Evolutionary conservation across 495 filamentous ascomycete species (phyloP).

Genomic region (Haplographium delicatum): DNA sequence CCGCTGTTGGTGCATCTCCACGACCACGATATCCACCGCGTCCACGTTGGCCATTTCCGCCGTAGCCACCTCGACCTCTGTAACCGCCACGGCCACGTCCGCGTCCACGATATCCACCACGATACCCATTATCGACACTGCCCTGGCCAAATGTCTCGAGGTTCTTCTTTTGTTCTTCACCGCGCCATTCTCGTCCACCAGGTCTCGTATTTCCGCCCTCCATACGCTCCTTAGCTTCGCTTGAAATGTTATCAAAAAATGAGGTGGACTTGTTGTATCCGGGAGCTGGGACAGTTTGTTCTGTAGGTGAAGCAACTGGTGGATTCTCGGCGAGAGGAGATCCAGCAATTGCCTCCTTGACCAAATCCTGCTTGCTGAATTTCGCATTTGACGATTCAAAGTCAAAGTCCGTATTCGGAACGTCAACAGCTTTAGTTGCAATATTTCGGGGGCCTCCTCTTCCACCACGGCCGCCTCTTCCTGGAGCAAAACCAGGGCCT

Average conservation of each 20-base stretch:
- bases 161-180: constrained; percentile 90
- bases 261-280: constrained; percentile 79
- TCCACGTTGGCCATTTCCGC: constrained; percentile 25
- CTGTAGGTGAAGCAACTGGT: constrained; percentile 37
- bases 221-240: constrained; percentile 84
- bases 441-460: constrained; percentile 47
- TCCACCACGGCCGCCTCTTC: constrained; percentile 51
- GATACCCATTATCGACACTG: constrained; percentile 81
- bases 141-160: constrained; percentile 99
- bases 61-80: constrained; percentile 45
- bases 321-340: constrained; percentile 58
- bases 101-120: constrained; percentile 64
- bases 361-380: constrained; percentile 95
- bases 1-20: constrained; percentile 13
- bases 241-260: constrained; percentile 98
- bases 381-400: constrained; percentile 91
- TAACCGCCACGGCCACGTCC: constrained; percentile 61
- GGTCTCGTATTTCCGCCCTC: constrained; percentile 58
- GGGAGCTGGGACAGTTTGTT: constrained; percentile 31
- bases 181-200: constrained; percentile 86
- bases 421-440: constrained; percentile 66
- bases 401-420: constrained; percentile 87
- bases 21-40: constrained; percentile 23
- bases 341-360: constrained; percentile 85
- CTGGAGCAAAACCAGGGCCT: constrained; percentile 40